Evolutionary conservation across 768 basidiomycete species (phyloP).

Genomic region (Calvatia gigantea): DNA sequence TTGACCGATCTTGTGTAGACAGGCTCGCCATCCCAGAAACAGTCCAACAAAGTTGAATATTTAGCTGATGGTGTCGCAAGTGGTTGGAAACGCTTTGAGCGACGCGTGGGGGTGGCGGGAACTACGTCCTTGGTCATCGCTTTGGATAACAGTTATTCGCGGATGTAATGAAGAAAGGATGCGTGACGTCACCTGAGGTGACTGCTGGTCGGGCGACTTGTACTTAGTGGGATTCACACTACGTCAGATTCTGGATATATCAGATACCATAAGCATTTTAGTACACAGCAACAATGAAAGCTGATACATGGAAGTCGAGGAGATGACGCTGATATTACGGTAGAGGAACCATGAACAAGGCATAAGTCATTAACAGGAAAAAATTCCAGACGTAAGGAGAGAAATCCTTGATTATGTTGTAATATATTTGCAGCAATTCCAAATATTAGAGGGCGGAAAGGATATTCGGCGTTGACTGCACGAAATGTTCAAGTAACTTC

Average conservation of each 20-base stretch:
- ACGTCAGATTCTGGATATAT: background rate
- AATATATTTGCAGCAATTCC: background rate
- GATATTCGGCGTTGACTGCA: background rate
- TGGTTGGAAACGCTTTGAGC: conserved; percentile 28
- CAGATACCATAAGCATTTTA: background rate
- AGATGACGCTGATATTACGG: background rate
- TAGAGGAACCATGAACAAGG: background rate
- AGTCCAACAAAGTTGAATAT: conserved; percentile 14
- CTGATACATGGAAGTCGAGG: background rate
- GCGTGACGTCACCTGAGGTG: conserved; percentile 5
- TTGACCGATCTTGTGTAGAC: conserved; percentile 23
- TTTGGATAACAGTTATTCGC: too few relatives aligned
- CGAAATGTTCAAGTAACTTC: conserved; percentile 50
- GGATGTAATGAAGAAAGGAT: background rate
- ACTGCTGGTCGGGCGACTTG: background rate
- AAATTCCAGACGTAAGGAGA: background rate
- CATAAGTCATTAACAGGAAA: background rate
- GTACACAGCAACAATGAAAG: background rate
- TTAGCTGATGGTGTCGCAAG: conserved; percentile 23
- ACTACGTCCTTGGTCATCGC: conserved; percentile 11
- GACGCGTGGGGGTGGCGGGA: conserved; percentile 26
- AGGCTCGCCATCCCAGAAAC: conserved; percentile 24
- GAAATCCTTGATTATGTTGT: background rate
- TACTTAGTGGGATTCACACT: background rate
- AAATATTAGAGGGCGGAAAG: background rate